A percentile compares a stretch with the other conserved stretches of the same genome.
Conservation (phyloP, 202 grass and related monocot genomes). For the Panicum hallii region DNA sequence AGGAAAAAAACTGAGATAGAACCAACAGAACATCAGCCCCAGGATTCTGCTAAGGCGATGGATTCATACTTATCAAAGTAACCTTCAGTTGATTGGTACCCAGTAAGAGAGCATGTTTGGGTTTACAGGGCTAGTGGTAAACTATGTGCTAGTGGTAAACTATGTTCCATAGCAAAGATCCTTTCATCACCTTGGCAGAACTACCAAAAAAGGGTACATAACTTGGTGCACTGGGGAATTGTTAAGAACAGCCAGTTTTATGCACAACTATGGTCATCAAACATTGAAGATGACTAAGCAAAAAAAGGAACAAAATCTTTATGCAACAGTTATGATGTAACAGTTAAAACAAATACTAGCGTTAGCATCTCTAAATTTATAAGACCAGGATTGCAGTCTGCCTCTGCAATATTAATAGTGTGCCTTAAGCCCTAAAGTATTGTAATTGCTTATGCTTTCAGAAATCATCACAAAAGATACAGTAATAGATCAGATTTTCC, state of each 20-base stretch:
- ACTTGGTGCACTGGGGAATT: neutral
- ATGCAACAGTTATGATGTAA: neutral
- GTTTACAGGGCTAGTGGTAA: neutral
- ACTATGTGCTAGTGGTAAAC: neutral
- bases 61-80: neutral
- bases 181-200: neutral
- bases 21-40: neutral
- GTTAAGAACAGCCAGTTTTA: neutral
- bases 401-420: neutral
- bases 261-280: neutral
- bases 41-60: neutral
- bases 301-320: neutral
- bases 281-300: neutral
- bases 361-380: conserved; percentile 17
- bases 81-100: neutral
- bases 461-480: neutral
- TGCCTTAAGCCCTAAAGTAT: neutral
- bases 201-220: neutral
- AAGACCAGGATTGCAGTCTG: neutral
- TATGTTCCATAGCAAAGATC: neutral
- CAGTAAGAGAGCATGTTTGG: neutral
- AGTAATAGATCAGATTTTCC: neutral
- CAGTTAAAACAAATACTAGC: conserved; percentile 6
- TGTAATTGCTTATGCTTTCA: neutral
- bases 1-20: neutral